Percentiles rank a stretch among this genome's conserved stretches.
Conservation (phyloP, 169 alveolate genomes). For the Cystoisospora suis region DNA sequence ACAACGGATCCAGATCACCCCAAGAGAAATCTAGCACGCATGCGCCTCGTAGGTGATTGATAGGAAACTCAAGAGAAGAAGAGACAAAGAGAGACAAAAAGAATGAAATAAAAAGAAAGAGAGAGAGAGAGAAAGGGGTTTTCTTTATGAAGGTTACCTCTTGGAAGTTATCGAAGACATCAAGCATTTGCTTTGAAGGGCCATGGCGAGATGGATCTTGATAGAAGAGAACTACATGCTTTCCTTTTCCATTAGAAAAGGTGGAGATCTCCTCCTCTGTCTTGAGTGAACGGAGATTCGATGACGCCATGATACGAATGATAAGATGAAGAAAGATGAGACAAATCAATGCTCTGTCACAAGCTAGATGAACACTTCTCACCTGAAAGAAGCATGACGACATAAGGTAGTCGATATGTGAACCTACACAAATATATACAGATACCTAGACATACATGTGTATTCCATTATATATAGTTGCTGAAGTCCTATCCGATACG, state of each 20-base stretch:
- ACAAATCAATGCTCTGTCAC: not conserved
- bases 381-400: not conserved
- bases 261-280: not conserved
- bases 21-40: not conserved
- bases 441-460: not conserved
- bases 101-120: not conserved
- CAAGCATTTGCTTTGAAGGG: not conserved
- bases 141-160: not conserved
- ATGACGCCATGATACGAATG: not conserved
- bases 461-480: not conserved
- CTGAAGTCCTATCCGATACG: not conserved
- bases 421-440: not conserved
- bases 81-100: not conserved
- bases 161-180: slow-evolving; percentile 7
- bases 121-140: not conserved
- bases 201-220: slow-evolving; percentile 17
- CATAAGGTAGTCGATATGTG: not conserved
- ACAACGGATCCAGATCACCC: not conserved
- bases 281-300: not conserved
- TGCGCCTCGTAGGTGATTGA: not conserved
- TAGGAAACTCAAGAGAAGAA: not conserved
- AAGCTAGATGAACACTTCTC: not conserved
- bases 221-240: not conserved
- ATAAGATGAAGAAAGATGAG: not conserved
- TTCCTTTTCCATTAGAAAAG: not conserved